Base-by-base conservation (phyloP, 1,284 basidiomycete species). In the Sparassis latifolia region DNA sequence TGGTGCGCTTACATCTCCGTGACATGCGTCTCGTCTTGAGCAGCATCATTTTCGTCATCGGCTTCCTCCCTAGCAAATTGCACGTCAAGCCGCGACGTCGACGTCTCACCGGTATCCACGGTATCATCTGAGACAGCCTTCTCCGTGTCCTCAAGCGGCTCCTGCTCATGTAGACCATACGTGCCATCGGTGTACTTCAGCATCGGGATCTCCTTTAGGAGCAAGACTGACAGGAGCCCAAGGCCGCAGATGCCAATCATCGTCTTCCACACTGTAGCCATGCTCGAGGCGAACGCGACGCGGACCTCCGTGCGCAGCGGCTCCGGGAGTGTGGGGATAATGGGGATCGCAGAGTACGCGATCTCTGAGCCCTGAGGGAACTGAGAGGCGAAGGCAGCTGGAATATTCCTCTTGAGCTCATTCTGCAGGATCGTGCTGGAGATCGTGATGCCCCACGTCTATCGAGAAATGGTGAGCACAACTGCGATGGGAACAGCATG, bases 381-480 rank as follows among this genome's bases (percentile, higher is more conserved):
- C 35, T 53, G 54, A 1, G 55, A 37, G 9, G 66, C 40, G 50
- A 75, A 72, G 1, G 51, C 60, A 1, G 53, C 29, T 0, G 73
- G 72, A 0, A 76, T 66, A 0, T 57, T 57, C 4, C 52, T 56
- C 48, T 59, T 58, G 4, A 74, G 66, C 54, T 68, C 54, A 50
- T 73, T 75, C 50, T 74, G 66, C 1, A 76, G 60, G n/a, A 75
- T 62, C 0, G 69, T 64, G 29, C 63, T 60, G 2, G 66, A 62
- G 51, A 73, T 67, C 2, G 71, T 61, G 47, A 73, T 61, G 2
- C 73, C 73, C 67, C 68, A 74, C 1, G 64, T 66, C 68, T 72
- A 44, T 4, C 30, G 27, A 9, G 29, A 29, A 7, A 20, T 20
- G 20, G 35, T 12, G 35, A 7, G 35, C 35, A 12, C 35, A 12